phyloP scores from a whole-genome alignment of 805 yeast species.

The Wickerhamomyces canadensis region DNA sequence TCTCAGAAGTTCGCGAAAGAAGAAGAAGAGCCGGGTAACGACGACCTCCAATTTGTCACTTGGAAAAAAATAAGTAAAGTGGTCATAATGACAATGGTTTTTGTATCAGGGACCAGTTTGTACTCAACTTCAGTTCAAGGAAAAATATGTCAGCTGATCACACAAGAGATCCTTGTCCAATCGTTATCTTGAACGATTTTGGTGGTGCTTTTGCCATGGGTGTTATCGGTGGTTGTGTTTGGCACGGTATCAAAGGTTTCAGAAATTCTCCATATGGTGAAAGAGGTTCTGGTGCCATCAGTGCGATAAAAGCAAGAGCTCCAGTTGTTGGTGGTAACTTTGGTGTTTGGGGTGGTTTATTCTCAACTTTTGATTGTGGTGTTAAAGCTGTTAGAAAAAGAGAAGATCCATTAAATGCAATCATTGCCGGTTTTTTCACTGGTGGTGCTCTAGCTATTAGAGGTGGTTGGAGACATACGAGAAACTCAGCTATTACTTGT shows the following conservation, averaged over 20 bases:
- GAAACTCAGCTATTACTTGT: conserved; percentile 96
- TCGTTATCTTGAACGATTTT: conserved; percentile 91
- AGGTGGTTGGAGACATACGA: conserved; percentile 97
- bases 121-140: background rate
- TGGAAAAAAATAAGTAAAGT: no score
- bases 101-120: background rate
- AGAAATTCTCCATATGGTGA: conserved; percentile 97
- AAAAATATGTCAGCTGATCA: conserved; percentile 83
- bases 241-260: conserved; percentile 99
- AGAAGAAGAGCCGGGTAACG: no score
- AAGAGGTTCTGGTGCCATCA: conserved; percentile 80
- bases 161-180: conserved; percentile 98
- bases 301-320: conserved; percentile 92
- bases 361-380: conserved; percentile 91
- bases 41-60: no score
- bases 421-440: conserved; percentile 94
- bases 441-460: conserved; percentile 98
- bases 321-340: conserved; percentile 99
- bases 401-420: conserved; percentile 98
- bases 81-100: background rate
- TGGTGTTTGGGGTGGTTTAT: conserved; percentile 99
- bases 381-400: conserved; percentile 94
- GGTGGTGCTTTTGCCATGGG: conserved; percentile 99
- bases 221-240: conserved; percentile 94
- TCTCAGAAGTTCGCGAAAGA: no score